phyloP scores from a whole-genome alignment of 2,329 filamentous ascomycete genomes.

The Pyrenophora tritici-repentis region DNA sequence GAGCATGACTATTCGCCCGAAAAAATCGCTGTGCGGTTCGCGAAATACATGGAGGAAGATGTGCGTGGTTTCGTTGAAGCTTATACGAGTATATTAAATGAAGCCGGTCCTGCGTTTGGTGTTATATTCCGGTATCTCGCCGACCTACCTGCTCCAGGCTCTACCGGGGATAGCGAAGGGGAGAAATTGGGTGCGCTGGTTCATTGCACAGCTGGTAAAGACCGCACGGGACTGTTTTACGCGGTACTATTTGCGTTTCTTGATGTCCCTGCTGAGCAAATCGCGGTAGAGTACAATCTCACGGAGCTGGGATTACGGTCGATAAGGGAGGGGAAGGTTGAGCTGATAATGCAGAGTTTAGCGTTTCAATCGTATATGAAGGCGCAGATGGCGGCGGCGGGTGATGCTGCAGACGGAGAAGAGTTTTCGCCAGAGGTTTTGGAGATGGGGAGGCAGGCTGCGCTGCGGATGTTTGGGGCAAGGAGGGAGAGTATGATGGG shows the following conservation, averaged over 20 bases:
- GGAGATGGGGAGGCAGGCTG: constrained; percentile 32
- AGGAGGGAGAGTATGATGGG: constrained; percentile 58
- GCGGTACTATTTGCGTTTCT: constrained; percentile 69
- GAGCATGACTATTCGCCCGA: constrained; percentile 67
- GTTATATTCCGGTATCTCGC: constrained; percentile 66
- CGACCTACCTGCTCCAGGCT: constrained; percentile 36
- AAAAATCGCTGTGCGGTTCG: constrained; percentile 64
- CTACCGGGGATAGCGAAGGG: too few relatives aligned
- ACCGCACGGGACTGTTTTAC: constrained; percentile 73
- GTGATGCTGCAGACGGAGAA: constrained; percentile 47
- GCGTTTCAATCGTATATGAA: constrained; percentile 35
- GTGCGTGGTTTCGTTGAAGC: constrained; percentile 66
- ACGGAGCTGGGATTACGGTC: constrained; percentile 65
- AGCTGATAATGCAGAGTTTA: constrained; percentile 52
- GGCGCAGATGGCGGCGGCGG: constrained; percentile 13
- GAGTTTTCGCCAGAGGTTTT: constrained; percentile 46
- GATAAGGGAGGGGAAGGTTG: constrained; percentile 54
- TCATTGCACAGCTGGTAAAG: constrained; percentile 79
- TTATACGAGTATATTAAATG: constrained; percentile 65
- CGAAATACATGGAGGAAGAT: constrained; percentile 62
- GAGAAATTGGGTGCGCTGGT: constrained; percentile 63
- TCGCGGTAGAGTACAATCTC: constrained; percentile 69
- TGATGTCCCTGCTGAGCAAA: constrained; percentile 62
- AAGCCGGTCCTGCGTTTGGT: constrained; percentile 60
- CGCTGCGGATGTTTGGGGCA: constrained; percentile 45